Evolutionary conservation across 2,329 filamentous ascomycete genomes (phyloP).

Genomic region (Fusarium torreyae): DNA sequence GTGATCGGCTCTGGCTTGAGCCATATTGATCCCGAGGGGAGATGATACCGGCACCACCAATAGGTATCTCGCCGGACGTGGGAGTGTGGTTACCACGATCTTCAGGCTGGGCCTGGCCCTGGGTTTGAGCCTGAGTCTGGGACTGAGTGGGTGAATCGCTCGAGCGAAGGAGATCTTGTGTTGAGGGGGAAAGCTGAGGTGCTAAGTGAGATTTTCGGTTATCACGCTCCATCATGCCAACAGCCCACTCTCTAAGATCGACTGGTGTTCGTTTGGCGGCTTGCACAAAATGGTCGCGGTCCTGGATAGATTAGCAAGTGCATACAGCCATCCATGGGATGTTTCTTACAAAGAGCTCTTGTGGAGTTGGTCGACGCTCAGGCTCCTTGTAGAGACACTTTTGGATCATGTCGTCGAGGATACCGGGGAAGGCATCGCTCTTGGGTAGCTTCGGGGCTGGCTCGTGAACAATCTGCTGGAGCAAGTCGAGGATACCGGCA

Average conservation of each 20-base stretch:
- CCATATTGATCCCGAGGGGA: slow-evolving; percentile 67
- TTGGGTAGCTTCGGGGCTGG: slow-evolving; percentile 93
- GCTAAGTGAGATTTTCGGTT: slow-evolving; percentile 95
- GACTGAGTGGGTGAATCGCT: slow-evolving; percentile 70
- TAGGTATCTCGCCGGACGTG: slow-evolving; percentile 80
- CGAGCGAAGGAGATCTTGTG: slow-evolving; percentile 80
- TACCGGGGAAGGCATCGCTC: slow-evolving; percentile 96
- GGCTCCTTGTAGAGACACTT: slow-evolving; percentile 95
- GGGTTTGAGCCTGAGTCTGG: slow-evolving; percentile 59
- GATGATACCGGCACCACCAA: slow-evolving; percentile 69
- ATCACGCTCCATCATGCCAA: slow-evolving; percentile 93
- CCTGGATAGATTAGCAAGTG: slow-evolving; percentile 65
- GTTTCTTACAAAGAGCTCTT: slow-evolving; percentile 86
- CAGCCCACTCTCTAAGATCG: slow-evolving; percentile 92
- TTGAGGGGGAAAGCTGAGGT: slow-evolving; percentile 83
- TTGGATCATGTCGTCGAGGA: slow-evolving; percentile 96
- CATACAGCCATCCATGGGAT: slow-evolving; percentile 21
- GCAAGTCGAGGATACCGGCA: slow-evolving; percentile 93
- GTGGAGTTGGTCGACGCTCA: slow-evolving; percentile 89
- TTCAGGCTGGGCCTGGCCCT: slow-evolving; percentile 56
- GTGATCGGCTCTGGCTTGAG: slow-evolving; percentile 65
- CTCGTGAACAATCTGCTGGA: slow-evolving; percentile 98
- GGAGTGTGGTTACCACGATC: slow-evolving; percentile 70
- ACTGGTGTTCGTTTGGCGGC: slow-evolving; percentile 97
- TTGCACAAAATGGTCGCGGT: slow-evolving; percentile 93